Evolutionary conservation across 768 basidiomycete genomes (phyloP), one percentile per base, ranked within the genome.

Genomic region (Naganishia onofrii): DNA sequence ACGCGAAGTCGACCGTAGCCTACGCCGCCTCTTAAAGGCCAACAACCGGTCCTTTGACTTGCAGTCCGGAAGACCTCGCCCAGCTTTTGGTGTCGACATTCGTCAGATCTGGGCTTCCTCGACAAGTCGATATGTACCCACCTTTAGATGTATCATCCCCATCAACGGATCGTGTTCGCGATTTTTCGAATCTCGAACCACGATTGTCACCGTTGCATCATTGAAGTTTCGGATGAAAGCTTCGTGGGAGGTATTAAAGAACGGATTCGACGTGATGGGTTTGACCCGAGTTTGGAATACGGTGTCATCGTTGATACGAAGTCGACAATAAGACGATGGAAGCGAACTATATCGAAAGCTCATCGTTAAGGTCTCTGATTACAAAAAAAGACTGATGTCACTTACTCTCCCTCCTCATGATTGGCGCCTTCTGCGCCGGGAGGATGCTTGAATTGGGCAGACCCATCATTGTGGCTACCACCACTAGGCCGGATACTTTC

Each of bases 251-350:
- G 68, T 58, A 21, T 70, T 57, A 28, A 64, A 70, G 60, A 70
- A 70, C 13, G 68, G 68, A 28, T 51, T 58, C 7, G 56, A 60
- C 21, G 56, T 57, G 19, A 70, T 70, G 8, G 68, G 68, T 36
- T 70, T 70, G 21, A 70, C 68, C 53, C 68, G 44, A 29, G 68
- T 60, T 29, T 70, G 58, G 32, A 63, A 70, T 28, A 58, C 51
- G 5, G 60, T 70, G 21, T 70, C 68, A 28, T 70, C 68, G 29
- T 70, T 70, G 58, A 70, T 53, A n/a, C 68, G 57, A 9, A 65
- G 51, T 4, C 57, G 46, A 51, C 58, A 63, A 54, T 70, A 70
- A 5, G 68, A 57, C 3, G 68, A 70, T 15, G 68, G 68, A 23
- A 70, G 48, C 19, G 56, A 32, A 29, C 67, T 68, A 56, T 31